Percentiles rank a stretch among this genome's conserved stretches.
Evolutionary conservation across 805 yeast genomes (phyloP).

Genomic region (Candida incommunis): DNA sequence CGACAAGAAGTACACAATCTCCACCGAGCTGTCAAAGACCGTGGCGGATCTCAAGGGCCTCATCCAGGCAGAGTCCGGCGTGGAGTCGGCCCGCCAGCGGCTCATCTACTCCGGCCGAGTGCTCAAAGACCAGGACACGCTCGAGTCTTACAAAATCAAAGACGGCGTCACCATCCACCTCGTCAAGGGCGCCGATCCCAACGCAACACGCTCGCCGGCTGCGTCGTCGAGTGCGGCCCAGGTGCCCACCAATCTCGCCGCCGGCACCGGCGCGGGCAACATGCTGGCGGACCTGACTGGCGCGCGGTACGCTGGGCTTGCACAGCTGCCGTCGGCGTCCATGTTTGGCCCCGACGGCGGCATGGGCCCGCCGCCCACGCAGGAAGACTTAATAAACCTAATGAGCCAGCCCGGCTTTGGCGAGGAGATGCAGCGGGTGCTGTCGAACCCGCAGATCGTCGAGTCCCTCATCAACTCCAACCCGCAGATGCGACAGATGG

Average conservation of each 20-base stretch:
- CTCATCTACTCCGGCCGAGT: conserved; percentile 90
- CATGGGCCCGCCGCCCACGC: conserved; percentile 60
- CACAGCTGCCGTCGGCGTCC: conserved; percentile 73
- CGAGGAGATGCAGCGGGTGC: conserved; percentile 55
- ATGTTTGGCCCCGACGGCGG: conserved; percentile 96
- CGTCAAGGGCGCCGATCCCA: conserved; percentile 62
- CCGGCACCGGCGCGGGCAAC: conserved; percentile 82
- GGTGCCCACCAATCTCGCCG: conserved; percentile 67
- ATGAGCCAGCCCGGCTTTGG: conserved; percentile 72
- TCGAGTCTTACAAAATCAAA: conserved; percentile 67
- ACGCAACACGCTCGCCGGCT: conserved; percentile 16
- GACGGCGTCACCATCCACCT: conserved; percentile 79
- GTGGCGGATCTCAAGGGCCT: conserved; percentile 55
- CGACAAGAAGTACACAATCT: conserved; percentile 58
- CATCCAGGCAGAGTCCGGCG: conserved; percentile 44
- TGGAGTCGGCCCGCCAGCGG: conserved; percentile 71
- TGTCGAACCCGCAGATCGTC: conserved; percentile 66
- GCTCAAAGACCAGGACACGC: conserved; percentile 66
- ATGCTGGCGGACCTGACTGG: conserved; percentile 88
- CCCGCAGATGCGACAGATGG: conserved; percentile 70
- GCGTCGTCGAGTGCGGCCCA: conserved; percentile 15
- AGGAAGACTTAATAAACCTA: conserved; percentile 60
- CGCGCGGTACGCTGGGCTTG: conserved; percentile 88
- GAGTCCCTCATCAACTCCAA: conserved; percentile 69
- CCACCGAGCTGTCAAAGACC: conserved; percentile 29